Evolutionary conservation across 2,329 filamentous ascomycete genomes (phyloP).

Genomic region (Alternaria alternata): DNA sequence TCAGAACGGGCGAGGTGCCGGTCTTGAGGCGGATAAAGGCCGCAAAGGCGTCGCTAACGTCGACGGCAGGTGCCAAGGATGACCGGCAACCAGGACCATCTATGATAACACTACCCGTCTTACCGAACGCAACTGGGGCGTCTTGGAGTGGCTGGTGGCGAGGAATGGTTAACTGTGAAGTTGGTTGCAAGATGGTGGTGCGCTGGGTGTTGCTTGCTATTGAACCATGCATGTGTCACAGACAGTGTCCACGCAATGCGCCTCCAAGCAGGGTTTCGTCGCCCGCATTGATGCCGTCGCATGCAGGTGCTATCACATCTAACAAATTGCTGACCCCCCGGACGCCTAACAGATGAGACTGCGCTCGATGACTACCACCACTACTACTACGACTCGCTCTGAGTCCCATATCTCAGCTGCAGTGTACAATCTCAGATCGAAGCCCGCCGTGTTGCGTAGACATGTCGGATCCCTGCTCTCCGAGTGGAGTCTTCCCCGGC

Average conservation of each 20-base stretch:
- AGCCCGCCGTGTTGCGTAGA: neutral
- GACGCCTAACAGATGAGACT: slow-evolving; percentile 8
- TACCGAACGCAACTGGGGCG: neutral
- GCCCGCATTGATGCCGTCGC: slow-evolving; percentile 9
- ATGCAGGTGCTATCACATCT: slow-evolving; percentile 10
- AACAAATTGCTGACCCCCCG: neutral
- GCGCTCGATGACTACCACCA: neutral
- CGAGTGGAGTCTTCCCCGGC: slow-evolving; percentile 23
- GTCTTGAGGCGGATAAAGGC: slow-evolving; percentile 17
- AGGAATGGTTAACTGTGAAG: neutral
- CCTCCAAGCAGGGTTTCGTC: slow-evolving; percentile 5
- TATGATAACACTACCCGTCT: neutral
- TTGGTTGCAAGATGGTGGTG: neutral
- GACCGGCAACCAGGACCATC: slow-evolving; percentile 4
- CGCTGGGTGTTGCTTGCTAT: slow-evolving; percentile 1
- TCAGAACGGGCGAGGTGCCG: slow-evolving; percentile 1
- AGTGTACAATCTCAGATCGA: neutral
- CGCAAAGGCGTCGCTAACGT: slow-evolving; percentile 13
- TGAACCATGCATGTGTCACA: slow-evolving; percentile 1
- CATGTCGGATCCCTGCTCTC: slow-evolving; percentile 7
- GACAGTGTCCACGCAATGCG: slow-evolving; percentile 8
- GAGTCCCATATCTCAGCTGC: neutral
- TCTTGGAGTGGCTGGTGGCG: neutral
- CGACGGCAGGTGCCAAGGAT: slow-evolving; percentile 12
- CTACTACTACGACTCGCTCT: neutral